A percentile compares a stretch with the other conserved stretches of the same genome.
These are phyloP conservation scores for Ophiostoma novo-ulmi DNA, from an alignment of 2,329 filamentous ascomycete genomes.

Conservation along the genomic window DNA sequence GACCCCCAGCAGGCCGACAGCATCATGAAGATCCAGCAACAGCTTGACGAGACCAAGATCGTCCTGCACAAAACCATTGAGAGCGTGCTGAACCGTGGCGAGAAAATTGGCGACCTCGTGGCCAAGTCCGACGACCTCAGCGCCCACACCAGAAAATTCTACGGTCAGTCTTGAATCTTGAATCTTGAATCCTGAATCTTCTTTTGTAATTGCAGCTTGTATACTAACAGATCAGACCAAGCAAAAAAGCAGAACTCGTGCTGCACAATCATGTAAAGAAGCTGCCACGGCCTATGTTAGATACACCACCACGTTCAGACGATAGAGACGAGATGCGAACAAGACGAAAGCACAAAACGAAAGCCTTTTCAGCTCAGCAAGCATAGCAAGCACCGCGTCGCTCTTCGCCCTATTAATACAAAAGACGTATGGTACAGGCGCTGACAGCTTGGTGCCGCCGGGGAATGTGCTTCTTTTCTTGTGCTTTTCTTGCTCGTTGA, in stretches of 20 bases:
- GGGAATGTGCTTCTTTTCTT: not conserved
- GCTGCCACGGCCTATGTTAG: not conserved
- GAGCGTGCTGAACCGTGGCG: slow-evolving; percentile 76
- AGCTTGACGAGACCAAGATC: slow-evolving; percentile 96
- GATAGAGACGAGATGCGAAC: not conserved
- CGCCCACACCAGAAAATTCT: slow-evolving; percentile 96
- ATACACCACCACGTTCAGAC: not conserved
- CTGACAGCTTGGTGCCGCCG: no score
- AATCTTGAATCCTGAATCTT: not conserved
- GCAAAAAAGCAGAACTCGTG: slow-evolving; percentile 79
- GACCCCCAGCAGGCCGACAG: slow-evolving; percentile 82
- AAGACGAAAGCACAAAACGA: not conserved
- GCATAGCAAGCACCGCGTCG: not conserved
- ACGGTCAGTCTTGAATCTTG: slow-evolving; percentile 47
- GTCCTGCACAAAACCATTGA: slow-evolving; percentile 96
- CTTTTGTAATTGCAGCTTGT: not conserved
- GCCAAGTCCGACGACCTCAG: slow-evolving; percentile 89
- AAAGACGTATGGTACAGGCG: not conserved
- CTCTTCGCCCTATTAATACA: not conserved
- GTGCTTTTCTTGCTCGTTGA: not conserved
- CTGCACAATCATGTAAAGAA: slow-evolving; percentile 60
- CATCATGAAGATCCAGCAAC: slow-evolving; percentile 92
- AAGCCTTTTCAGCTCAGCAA: not conserved
- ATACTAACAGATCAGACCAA: slow-evolving; percentile 42
- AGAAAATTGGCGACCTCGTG: slow-evolving; percentile 94